Base-by-base conservation (phyloP, 208 protist species). In the Leishmania mexicana region DNA sequence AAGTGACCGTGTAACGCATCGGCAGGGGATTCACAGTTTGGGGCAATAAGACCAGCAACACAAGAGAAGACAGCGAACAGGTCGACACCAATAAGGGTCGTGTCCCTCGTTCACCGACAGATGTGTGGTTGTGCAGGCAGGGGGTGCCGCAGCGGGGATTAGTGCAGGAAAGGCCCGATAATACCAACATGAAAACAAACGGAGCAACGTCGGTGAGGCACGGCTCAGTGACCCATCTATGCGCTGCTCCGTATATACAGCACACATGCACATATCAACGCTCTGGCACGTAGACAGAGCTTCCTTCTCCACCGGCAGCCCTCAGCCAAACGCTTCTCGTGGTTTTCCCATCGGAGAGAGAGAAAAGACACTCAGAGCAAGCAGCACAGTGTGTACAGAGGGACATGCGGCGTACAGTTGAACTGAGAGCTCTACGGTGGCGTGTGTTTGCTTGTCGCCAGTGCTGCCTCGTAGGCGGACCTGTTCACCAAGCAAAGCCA, bases 401-500 rank as follows among this genome's bases (percentile, higher is more conserved):
- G 67, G 67, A 11, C 19, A 11, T 28, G 24, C 5, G 11, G n/a
- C 21, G 67, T 40, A 73, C 64, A 24, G 67, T 28, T 47, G 24
- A 21, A 47, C 19, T 73, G 40, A 49, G 17, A 13, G 51, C 31
- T 21, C 19, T 75, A 84, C 74, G 75, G 81, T 17, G 64, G 24
- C 35, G 54, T n/a, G 17, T 70, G 75, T n/a, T 45, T 21, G 80
- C 62, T 82, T 31, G 72, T 62, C 17, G 42, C 75, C 68, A 71
- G 35, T 11, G 81, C 81, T 17, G 81, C 79, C 28, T 57, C 24
- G 47, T 84, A 85, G 53, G 84, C 84, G 38, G 87, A 84, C 19
- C 40, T 45, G 76, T 88, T 92, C 62, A 94, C 83, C 13, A 88
- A 70, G 53, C 84, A 85, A 67, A 95, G 79, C 90, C 92, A 95